Base-by-base conservation (phyloP, 1,139 yeast species). In the Saccharomyces hybrid region DNA sequence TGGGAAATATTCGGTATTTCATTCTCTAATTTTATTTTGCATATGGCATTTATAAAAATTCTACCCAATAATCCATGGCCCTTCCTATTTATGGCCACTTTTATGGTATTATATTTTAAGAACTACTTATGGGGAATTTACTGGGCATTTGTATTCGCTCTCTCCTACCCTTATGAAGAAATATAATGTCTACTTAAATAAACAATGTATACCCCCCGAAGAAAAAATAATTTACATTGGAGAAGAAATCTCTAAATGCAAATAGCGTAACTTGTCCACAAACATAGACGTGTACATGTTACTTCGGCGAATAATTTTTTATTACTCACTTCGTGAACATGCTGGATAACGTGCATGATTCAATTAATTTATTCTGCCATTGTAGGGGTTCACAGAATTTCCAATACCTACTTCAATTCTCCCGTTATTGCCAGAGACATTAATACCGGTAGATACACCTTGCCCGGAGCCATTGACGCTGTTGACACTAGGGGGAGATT, bases 361-460 rank as follows among this genome's bases (percentile, higher is more conserved):
- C 27, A 14, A n/a, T 54, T 56, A 62, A 51, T 61, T 61, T 5
- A 61, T 62, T 51, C 66, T 59, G 13, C 66, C 63, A 1, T 63
- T 64, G 53, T 54, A 55, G 9, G 55, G 56, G 55, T 60, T 58
- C 4, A 56, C 58, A 4, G 57, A 58, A 47, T 54, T 62, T 5
- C 60, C 60, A 14, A 59, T 52, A 0, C 65, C 66, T 5, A 61
- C 57, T 48, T 64, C 64, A 6, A 62, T 63, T 48, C 62, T 56
- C 8, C 64, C 64, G 25, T 60, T 63, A 26, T 38, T 38, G 20
- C 20, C 20, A 16, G 44, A 9, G 44, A 11, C 44, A 20, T 38
- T 38, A 20, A 38, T 38, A 38, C 44, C 44, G 25, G 44, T 11
- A 11, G 44, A 38, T 16, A 38, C 44, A 11, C 23, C 44, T 38